Percentiles rank a stretch among this genome's conserved stretches.
phyloP scores from a whole-genome alignment of 352 stramenopile genomes.

The Pseudoperonospora humuli region DNA sequence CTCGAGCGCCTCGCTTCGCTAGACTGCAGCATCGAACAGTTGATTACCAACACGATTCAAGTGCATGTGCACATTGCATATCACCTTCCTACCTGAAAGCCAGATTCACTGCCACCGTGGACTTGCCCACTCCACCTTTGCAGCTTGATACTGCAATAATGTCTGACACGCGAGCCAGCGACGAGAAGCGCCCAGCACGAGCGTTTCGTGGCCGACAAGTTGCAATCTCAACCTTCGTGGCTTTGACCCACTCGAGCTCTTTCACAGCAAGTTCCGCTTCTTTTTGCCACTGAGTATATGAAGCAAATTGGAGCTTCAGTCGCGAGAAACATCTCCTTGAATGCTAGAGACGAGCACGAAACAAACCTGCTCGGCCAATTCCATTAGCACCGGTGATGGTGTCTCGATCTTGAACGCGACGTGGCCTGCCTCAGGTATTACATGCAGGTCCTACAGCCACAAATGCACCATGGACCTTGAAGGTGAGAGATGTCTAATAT shows the following conservation, averaged over 20 bases:
- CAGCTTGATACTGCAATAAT: conserved; percentile 90
- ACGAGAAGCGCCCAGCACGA: conserved; percentile 63
- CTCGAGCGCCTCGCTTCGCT: conserved; percentile 82
- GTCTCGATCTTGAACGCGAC: conserved; percentile 72
- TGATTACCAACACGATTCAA: neutral
- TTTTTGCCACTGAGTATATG: conserved; percentile 51
- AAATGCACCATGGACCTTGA: neutral
- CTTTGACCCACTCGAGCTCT: conserved; percentile 65
- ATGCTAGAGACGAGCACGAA: no score
- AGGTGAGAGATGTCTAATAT: neutral
- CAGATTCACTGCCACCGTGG: conserved; percentile 97
- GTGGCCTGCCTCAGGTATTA: conserved; percentile 31
- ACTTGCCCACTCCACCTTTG: conserved; percentile 98
- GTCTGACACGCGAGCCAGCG: conserved; percentile 73
- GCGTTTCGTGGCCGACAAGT: conserved; percentile 54
- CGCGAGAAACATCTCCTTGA: no score
- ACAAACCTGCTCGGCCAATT: conserved; percentile 56
- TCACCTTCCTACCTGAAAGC: conserved; percentile 81
- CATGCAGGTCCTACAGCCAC: conserved; percentile 40
- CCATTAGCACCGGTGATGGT: conserved; percentile 56
- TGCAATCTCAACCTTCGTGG: conserved; percentile 58
- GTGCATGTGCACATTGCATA: neutral
- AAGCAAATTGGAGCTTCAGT: no score
- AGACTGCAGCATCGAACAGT: conserved; percentile 37
- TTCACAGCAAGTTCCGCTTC: conserved; percentile 44